Base-by-base conservation (phyloP, 805 yeast species). In the Grigorovia humatica region DNA sequence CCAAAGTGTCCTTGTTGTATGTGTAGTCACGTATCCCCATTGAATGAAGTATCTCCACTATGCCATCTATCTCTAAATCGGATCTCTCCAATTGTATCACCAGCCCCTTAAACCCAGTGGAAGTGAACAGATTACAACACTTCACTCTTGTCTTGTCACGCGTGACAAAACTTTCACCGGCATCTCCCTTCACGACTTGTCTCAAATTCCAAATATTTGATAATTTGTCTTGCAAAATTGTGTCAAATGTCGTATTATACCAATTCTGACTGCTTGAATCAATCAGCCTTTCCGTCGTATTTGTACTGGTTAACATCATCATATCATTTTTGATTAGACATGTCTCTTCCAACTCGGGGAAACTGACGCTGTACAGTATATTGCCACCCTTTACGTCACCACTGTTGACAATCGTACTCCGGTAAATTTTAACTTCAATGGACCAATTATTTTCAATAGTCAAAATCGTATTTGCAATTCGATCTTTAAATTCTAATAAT, bases 141-240 rank as follows among this genome's bases (percentile, higher is more conserved):
- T 67, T 51, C 1, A 66, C 57, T 13, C 55, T 44, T 4, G 61
- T 27, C 38, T 35, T 44, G 27, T 44, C 51, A 9, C 58, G 56
- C 1, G 65, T 59, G 43, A 51, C 52, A 40, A 63, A 61, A 1
- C 66, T 58, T 47, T 64, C 67, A 9, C 70, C 70, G 7, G 61
- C 63, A 43, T 65, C 69, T 19, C 70, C 70, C 49, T 59, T 61
- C 8, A 66, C 58, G 18, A 58, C 52, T 51, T 65, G 68, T 46
- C 69, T 54, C 45, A 59, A 67, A 11, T 59, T 56, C 70, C 70
- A 66, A 17, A 66, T 58, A 50, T 63, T 65, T 2, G 67, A 59
- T 18, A 66, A 57, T 47, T 62, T 64, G 11, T 56, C 54, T 0
- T 56, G 45, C 18, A 66, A 38, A 5, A 66, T 52, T 12, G 49